Conservation (phyloP, 2,329 filamentous ascomycete species). For the Venturia nashicola region DNA sequence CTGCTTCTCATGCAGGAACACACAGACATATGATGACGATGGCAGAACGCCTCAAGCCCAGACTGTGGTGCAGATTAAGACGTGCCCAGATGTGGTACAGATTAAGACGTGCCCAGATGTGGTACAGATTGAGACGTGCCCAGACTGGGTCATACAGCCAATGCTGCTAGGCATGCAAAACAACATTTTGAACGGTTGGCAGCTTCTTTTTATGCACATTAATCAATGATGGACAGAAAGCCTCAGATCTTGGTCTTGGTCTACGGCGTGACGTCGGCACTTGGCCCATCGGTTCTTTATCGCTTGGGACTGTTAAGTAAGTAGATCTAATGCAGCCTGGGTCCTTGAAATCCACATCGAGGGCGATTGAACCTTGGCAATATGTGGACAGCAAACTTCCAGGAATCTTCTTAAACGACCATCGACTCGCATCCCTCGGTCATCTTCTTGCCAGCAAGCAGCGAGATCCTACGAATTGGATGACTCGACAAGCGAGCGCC, state of each 20-base stretch:
- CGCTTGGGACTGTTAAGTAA: neutral
- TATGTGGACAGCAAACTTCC: too few relatives aligned
- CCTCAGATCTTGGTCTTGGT: neutral
- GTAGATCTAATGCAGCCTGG: neutral
- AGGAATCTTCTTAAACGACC: neutral
- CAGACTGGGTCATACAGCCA: neutral
- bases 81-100: neutral
- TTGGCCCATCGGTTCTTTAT: neutral
- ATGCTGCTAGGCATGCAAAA: neutral
- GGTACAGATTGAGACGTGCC: neutral
- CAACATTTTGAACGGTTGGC: neutral
- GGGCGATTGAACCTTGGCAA: neutral
- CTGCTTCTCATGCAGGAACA: slow-evolving; percentile 1
- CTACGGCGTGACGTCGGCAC: neutral
- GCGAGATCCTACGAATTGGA: neutral
- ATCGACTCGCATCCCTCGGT: neutral
- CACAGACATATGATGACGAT: neutral
- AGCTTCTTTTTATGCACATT: neutral
- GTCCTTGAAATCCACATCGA: neutral
- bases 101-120: too few relatives aligned
- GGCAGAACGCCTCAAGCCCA: neutral
- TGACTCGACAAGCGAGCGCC: neutral
- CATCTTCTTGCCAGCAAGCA: too few relatives aligned
- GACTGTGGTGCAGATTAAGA: neutral
- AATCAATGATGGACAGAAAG: neutral